A percentile compares a stretch with the other conserved stretches of the same genome.
Conservation (phyloP, 345 rosid species). For the Hibiscus mutabilis region DNA sequence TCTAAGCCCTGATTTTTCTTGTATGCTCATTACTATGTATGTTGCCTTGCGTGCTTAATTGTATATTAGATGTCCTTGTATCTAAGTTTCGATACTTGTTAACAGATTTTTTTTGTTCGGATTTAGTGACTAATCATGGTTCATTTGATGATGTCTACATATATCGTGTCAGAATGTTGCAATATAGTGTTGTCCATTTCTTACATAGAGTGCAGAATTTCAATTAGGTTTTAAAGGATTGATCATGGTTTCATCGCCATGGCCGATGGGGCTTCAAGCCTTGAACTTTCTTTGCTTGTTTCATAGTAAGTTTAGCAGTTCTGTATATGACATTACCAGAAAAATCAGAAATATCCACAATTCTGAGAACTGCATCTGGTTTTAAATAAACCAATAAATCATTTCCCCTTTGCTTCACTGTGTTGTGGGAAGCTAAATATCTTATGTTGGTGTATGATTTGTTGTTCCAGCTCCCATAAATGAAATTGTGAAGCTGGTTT, state of each 20-base stretch:
- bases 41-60: conserved; percentile 1
- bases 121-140: not conserved
- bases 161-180: not conserved
- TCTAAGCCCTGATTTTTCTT: conserved; percentile 13
- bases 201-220: not conserved
- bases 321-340: too few species aligned
- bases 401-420: not conserved
- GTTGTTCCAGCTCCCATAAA: too few species aligned
- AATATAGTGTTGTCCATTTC: not conserved
- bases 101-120: not conserved
- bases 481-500: too few species aligned
- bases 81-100: conserved; percentile 9
- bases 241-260: not conserved
- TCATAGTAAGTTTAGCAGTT: too few species aligned
- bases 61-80: conserved; percentile 11
- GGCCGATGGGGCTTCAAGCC: too few species aligned
- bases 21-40: not conserved
- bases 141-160: not conserved
- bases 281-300: too few species aligned
- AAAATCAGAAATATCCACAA: too few species aligned
- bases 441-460: not conserved
- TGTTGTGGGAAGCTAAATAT: not conserved
- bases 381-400: too few species aligned
- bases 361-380: too few species aligned
- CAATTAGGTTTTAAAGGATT: not conserved